Base-by-base conservation (phyloP, 805 yeast species). In the Kodamaea laetipori region DNA sequence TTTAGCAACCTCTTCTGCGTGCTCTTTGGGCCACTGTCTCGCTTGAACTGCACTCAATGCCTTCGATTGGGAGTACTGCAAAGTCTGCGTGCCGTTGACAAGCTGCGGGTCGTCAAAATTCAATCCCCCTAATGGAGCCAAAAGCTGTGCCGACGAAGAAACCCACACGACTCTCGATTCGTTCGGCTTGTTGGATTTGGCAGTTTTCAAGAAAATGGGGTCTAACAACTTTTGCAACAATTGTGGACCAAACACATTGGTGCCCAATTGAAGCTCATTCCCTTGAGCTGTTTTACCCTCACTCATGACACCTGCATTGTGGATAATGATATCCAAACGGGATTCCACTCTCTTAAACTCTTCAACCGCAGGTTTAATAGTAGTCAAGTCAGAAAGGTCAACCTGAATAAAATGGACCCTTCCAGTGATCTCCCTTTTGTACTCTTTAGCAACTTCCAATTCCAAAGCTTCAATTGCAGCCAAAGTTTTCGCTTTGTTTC, bases 191-290 rank as follows among this genome's bases (percentile, higher is more conserved):
- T 59, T 53, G 2, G 44, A 43, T 32, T 55, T 45, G 2, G 68
- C 62, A 2, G 74, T 58, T 19, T 61, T 51, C 17, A 63, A 44
- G 12, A 77, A 46, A 4, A 73, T 46, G 6, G 74, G 73, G 18
- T 60, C 61, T 37, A 74, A 52, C 18, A 63, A 53, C 42, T 64
- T 63, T 47, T 74, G 70, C 15, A 77, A 56, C n/a, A 74, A 53
- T 41, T 65, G 73, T 19, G 76, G 74, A 2, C 74, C 81, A 11
- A 78, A 49, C 13, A 55, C 66, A 53, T 77, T 78, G 13, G 71
- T 67, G 7, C 78, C 81, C 31, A 74, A 56, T 41, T 71, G 76
- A 27, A 61, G 42, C 40, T 77, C 81, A 43, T 60, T 66, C 6
- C 77, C 78, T 55, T 77, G 78, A 8, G 46, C 54, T 4, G 80